These are phyloP conservation scores for Penicillium canariense DNA, from an alignment of 495 filamentous ascomycete species.

Conservation along the genomic window DNA sequence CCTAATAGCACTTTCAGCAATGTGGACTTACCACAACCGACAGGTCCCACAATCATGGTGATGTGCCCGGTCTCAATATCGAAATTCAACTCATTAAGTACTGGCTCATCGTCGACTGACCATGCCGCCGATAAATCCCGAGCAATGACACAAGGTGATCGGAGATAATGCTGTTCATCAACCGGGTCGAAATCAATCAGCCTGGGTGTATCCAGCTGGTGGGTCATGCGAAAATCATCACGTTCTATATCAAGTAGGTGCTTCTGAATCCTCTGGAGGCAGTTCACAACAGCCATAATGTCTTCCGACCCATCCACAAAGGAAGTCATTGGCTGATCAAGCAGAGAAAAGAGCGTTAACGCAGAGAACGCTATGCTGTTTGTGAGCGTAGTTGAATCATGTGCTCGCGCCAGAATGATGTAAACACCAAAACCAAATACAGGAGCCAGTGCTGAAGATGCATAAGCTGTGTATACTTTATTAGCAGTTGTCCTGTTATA, in stretches of 20 bases:
- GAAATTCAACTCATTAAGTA: constrained; percentile 18
- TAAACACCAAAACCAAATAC: constrained; percentile 26
- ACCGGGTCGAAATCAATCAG: constrained; percentile 11
- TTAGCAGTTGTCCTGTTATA: neutral
- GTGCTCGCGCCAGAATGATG: constrained; percentile 12
- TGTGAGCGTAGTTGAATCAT: constrained; percentile 20
- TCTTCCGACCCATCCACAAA: constrained; percentile 22
- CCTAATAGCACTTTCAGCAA: constrained; percentile 50
- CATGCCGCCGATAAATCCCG: constrained; percentile 19
- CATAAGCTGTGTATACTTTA: constrained; percentile 8
- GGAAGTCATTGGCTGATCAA: constrained; percentile 20
- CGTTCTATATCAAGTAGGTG: constrained; percentile 19
- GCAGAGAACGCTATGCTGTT: constrained; percentile 25
- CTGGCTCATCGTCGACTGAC: constrained; percentile 18
- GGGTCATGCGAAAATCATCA: constrained; percentile 10
- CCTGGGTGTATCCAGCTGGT: neutral
- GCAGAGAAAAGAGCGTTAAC: constrained; percentile 21
- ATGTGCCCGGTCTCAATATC: constrained; percentile 34
- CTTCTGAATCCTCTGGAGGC: constrained; percentile 26
- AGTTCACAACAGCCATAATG: constrained; percentile 23
- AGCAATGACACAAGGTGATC: constrained; percentile 8
- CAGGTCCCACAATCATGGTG: constrained; percentile 53
- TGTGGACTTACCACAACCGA: constrained; percentile 55
- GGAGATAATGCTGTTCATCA: neutral
- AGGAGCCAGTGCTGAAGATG: constrained; percentile 20